phyloP scores from a whole-genome alignment of 2,329 filamentous ascomycete genomes.

The Beauveria asiatica region DNA sequence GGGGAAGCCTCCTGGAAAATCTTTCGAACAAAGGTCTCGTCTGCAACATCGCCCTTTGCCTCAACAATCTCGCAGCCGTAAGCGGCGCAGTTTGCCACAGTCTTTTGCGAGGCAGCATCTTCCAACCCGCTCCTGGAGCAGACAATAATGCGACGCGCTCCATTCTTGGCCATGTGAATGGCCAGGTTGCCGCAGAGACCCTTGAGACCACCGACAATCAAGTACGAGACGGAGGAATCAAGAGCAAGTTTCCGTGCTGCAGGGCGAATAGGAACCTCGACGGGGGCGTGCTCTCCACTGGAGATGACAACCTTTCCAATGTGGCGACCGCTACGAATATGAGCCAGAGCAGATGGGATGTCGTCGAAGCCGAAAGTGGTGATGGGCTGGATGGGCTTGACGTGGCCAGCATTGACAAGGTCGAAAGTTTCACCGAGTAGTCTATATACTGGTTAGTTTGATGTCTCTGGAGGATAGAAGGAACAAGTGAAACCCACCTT shows the following conservation, averaged over 20 bases:
- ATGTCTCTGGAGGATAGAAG: neutral
- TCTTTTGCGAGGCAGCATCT: constrained; percentile 11
- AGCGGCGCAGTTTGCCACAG: constrained; percentile 14
- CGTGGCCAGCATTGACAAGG: constrained; percentile 14
- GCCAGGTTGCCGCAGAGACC: constrained; percentile 20
- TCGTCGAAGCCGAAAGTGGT: constrained; percentile 20
- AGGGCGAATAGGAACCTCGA: neutral
- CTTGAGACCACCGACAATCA: constrained; percentile 22
- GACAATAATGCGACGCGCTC: constrained; percentile 20
- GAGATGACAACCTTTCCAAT: constrained; percentile 28
- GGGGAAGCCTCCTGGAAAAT: constrained; percentile 5
- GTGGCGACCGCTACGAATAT: constrained; percentile 31
- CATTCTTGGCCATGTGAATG: constrained; percentile 20
- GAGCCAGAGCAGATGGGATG: constrained; percentile 28
- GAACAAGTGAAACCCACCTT: neutral
- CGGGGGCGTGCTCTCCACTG: neutral
- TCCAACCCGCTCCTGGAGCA: constrained; percentile 18
- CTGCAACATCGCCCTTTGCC: constrained; percentile 20
- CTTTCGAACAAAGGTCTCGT: constrained; percentile 17
- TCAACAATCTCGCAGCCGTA: constrained; percentile 16
- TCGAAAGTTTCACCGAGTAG: constrained; percentile 13
- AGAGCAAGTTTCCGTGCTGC: neutral
- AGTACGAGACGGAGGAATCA: constrained; percentile 14
- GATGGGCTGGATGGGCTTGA: constrained; percentile 16
- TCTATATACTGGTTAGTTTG: neutral